Evolutionary conservation across 805 yeast genomes (phyloP).

Genomic region (Yamadazyma paraphyllophila): DNA sequence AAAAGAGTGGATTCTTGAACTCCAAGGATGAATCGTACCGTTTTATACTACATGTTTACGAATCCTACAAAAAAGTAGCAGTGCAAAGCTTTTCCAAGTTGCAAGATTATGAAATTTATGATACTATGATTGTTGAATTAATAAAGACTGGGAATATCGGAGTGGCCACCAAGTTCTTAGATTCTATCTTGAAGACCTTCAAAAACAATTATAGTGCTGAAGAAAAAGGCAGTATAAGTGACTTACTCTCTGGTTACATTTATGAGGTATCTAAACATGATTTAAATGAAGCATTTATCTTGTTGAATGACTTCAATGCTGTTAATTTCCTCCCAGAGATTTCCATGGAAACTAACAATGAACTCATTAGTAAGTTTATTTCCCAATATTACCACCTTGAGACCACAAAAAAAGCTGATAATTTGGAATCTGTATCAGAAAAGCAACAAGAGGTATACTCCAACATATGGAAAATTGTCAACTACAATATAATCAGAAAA

Average conservation of each 20-base stretch:
- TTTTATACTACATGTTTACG: slow-evolving; percentile 26
- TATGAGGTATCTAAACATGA: slow-evolving; percentile 20
- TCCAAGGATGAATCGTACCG: slow-evolving; percentile 22
- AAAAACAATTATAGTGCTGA: slow-evolving; percentile 26
- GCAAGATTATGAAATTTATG: slow-evolving; percentile 49
- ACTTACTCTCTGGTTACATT: slow-evolving; percentile 45
- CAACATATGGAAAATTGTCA: slow-evolving; percentile 31
- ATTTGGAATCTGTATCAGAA: slow-evolving; percentile 2
- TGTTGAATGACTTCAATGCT: slow-evolving; percentile 27
- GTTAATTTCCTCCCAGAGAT: slow-evolving; percentile 37
- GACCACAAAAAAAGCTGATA: slow-evolving; percentile 6
- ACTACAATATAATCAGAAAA: slow-evolving; percentile 34
- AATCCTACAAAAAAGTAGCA: slow-evolving; percentile 28
- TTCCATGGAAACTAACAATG: slow-evolving; percentile 27
- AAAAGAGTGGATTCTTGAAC: slow-evolving; percentile 16
- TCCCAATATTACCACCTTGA: slow-evolving; percentile 19
- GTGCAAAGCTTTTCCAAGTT: slow-evolving; percentile 9
- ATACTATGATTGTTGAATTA: slow-evolving; percentile 51
- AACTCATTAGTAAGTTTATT: slow-evolving; percentile 27
- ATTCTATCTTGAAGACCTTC: slow-evolving; percentile 47
- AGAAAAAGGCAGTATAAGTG: slow-evolving; percentile 30
- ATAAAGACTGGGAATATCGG: slow-evolving; percentile 48
- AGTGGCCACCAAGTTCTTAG: slow-evolving; percentile 56
- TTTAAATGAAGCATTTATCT: slow-evolving; percentile 20
- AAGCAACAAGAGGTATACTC: slow-evolving; percentile 10